Evolutionary conservation across 345 rosid species (phyloP), one percentile per base, ranked within the genome.

Genomic region (Pseudoturritis turrita): DNA sequence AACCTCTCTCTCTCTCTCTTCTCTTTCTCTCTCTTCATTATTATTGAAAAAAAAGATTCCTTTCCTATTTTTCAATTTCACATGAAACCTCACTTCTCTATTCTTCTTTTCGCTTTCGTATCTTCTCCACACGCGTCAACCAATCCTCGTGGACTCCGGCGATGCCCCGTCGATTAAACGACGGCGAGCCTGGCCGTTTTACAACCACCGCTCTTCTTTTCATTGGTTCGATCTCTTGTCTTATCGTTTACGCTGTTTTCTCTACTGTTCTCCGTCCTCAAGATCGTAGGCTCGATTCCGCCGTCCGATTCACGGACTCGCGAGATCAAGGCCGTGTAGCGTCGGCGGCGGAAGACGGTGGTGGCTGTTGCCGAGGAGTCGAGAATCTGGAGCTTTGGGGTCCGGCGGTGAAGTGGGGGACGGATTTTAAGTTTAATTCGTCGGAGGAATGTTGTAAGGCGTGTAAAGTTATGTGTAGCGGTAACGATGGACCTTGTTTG

Each of bases 341-440:
- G 7, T 4, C 53, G 35, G 0, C 73, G 10, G 9, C 53, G 35
- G 72, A 4, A n/a, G 73, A 53, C 1, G 54, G 61, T 3, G 83
- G 78, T 0, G 84, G 77, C 31, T 95, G 99, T 59, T 95, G 99
- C 66, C 84, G 87, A 58, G 99, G 98, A 70, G 79, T 89, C 35
- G 88, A 89, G 41, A 77, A 87, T 70, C 63, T 91, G 85, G 99
- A 95, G 90, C 82, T 95, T 0, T 95, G 99, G 99, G 98, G 99
- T n/a, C 43, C 82, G 10, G 96, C 98, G 25, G 98, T 95, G 81
- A 95, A 91, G 82, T 95, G 98, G 98, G 99, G 99, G 3, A 82
- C 96, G 43, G 96, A 91, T 36, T 88, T 88, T 41, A 91, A 88
- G 92, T 87, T 91, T 77, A 85, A 87, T 71, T 80, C 89, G 37